phyloP scores from a whole-genome alignment of 75 land plant genomes.

The Sequoia sempervirens region DNA sequence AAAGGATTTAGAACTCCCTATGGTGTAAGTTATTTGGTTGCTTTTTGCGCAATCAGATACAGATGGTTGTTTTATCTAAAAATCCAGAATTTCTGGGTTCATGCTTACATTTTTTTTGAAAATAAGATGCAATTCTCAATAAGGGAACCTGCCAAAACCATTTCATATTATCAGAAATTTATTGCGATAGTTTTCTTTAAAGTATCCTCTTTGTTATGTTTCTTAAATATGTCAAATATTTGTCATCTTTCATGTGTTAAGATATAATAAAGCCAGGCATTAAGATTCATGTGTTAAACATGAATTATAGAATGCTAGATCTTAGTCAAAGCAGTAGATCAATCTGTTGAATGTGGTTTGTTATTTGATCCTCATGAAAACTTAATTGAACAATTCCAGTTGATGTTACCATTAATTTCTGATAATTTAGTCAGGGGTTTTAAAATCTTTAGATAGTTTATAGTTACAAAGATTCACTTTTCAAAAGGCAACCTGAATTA shows the following conservation, averaged over 20 bases:
- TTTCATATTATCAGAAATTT: not conserved
- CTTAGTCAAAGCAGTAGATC: not conserved
- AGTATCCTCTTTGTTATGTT: not conserved
- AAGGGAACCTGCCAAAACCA: not conserved
- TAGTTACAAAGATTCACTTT: too few species aligned
- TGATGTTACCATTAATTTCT: not conserved
- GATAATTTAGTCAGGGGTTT: not conserved
- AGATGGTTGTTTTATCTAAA: not conserved
- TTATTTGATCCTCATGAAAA: not conserved
- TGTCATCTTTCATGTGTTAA: not conserved
- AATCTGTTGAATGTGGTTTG: not conserved
- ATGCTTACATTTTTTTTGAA: not conserved
- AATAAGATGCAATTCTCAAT: not conserved
- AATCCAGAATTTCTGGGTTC: not conserved
- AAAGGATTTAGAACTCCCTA: not conserved
- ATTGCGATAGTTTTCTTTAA: not conserved
- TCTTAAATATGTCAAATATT: not conserved
- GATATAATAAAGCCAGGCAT: not conserved
- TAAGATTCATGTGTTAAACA: not conserved
- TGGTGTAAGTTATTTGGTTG: not conserved
- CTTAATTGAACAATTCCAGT: not conserved
- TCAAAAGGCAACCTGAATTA: not conserved
- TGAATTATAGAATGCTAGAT: not conserved
- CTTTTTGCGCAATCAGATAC: not conserved
- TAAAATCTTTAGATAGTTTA: not conserved